Base-by-base conservation (phyloP, 1,284 basidiomycete species). In the Exobasidium cylindrosporum region DNA sequence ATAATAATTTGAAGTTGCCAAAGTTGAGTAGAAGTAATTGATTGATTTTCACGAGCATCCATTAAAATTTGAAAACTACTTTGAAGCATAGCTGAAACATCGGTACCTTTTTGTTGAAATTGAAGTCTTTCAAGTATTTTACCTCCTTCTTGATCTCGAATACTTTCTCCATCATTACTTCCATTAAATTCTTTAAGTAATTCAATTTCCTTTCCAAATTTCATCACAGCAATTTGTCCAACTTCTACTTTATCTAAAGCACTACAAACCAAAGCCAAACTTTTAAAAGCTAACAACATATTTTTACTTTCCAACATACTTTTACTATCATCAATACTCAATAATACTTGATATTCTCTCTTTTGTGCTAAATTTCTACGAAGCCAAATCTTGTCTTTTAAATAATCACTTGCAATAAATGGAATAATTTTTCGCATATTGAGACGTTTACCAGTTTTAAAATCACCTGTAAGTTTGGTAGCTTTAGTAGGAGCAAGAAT, bases 381-480 rank as follows among this genome's bases (percentile, higher is more conserved):
- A 32, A 98, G 84, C 96, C 96, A 99, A 73, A 98, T 98, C 83
- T 96, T 96, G 85, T 99, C 96, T 81, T 98, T 98, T 61, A 94
- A 97, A 83, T 93, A 99, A 82, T 99, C 96, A 80, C 90, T 92
- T 7, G 96, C 96, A 70, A 99, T 95, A 83, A 97, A 99, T 1
- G 92, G 88, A 61, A 99, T 93, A 80, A 99, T 94, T 83, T 96
- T 96, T 81, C 95, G 92, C 95, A 99, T 97, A 82, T 98, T 98
- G 52, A 99, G 86, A 26, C 96, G 86, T 82, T 98, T 99, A 57
- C 96, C 96, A 0, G 92, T 97, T 50, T 95, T 90, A 82, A 96
- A 99, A 83, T 99, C 96, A 49, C 96, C 96, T 81, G 91, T 90
- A 46, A 99, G 85, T 28, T 96, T 87, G 10, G 95, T 97, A 1